A percentile compares a stretch with the other conserved stretches of the same genome.
Conservation (phyloP, 2,329 filamentous ascomycete genomes). For the Diplodia seriata region DNA sequence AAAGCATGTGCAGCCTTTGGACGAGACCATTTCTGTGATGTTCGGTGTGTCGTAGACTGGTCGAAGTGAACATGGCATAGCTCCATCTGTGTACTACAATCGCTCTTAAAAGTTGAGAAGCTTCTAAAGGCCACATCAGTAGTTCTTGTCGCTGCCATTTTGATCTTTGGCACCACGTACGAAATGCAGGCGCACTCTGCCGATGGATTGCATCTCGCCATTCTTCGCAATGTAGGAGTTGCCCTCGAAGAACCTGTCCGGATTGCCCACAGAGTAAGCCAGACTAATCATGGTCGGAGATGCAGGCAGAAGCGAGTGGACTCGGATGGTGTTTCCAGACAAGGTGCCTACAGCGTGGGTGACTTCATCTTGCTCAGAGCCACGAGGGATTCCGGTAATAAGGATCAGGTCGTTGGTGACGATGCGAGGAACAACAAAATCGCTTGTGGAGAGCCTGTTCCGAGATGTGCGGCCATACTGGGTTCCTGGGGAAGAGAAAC, state of each 20-base stretch:
- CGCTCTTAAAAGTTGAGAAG: not conserved
- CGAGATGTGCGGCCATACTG: not conserved
- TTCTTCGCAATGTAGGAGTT: not conserved
- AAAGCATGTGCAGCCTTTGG: not conserved
- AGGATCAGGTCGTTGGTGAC: not conserved
- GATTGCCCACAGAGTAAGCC: not conserved
- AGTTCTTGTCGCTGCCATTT: not conserved
- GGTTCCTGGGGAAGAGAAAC: too few relatives aligned
- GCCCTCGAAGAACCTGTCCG: not conserved
- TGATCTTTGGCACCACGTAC: not conserved
- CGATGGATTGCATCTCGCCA: not conserved
- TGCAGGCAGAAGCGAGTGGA: not conserved
- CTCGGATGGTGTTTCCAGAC: not conserved
- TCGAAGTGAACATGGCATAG: not conserved
- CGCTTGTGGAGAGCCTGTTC: not conserved
- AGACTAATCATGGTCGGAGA: not conserved
- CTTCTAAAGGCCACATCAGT: not conserved
- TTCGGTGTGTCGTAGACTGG: not conserved
- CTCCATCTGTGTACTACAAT: not conserved
- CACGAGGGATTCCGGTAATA: not conserved
- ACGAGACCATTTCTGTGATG: not conserved
- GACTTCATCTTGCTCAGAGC: not conserved
- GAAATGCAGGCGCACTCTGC: slow-evolving; percentile 4
- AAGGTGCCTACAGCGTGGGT: not conserved
- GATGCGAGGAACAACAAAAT: not conserved